Evolutionary conservation across 768 basidiomycete genomes (phyloP).

Genomic region (Chalciporus pseudorubinellus): DNA sequence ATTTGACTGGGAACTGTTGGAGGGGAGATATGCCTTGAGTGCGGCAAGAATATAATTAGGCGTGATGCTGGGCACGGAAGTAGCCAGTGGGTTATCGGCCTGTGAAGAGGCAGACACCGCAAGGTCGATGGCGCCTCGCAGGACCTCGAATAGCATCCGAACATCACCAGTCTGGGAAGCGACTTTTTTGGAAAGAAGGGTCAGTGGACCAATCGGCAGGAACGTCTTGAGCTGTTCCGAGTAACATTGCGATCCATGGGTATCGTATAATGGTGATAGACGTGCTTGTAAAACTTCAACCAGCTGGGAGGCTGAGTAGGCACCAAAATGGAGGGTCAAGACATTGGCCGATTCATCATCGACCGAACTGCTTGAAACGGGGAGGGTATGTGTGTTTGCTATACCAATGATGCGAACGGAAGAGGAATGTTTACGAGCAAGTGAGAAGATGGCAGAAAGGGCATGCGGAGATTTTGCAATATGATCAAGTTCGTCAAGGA

Average conservation of each 20-base stretch:
- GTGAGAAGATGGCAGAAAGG: conserved; percentile 62
- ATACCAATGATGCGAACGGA: conserved; percentile 75
- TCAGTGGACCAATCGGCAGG: conserved; percentile 61
- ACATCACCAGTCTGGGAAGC: conserved; percentile 84
- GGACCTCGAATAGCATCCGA: conserved; percentile 73
- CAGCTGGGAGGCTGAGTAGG: conserved; percentile 73
- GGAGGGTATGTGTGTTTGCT: conserved; percentile 86
- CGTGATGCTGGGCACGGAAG: conserved; percentile 46
- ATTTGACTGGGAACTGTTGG: conserved; percentile 23
- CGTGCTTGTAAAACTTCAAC: conserved; percentile 66
- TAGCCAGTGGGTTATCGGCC: conserved; percentile 27
- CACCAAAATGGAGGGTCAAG: conserved; percentile 74
- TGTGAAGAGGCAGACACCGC: conserved; percentile 39
- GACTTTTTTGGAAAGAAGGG: conserved; percentile 74
- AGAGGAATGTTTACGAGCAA: conserved; percentile 53
- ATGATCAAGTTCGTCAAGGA: conserved; percentile 88
- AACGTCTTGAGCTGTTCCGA: conserved; percentile 46
- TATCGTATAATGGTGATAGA: conserved; percentile 49
- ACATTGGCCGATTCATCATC: conserved; percentile 40
- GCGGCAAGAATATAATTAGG: conserved; percentile 72
- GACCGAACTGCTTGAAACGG: conserved; percentile 46
- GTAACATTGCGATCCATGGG: conserved; percentile 10
- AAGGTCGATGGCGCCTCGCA: conserved; percentile 75
- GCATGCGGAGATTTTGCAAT: conserved; percentile 60
- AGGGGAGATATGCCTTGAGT: conserved; percentile 66